A percentile compares a stretch with the other conserved stretches of the same genome.
Evolutionary conservation across 768 basidiomycete species (phyloP).

Genomic region (Sarcodon sp.): DNA sequence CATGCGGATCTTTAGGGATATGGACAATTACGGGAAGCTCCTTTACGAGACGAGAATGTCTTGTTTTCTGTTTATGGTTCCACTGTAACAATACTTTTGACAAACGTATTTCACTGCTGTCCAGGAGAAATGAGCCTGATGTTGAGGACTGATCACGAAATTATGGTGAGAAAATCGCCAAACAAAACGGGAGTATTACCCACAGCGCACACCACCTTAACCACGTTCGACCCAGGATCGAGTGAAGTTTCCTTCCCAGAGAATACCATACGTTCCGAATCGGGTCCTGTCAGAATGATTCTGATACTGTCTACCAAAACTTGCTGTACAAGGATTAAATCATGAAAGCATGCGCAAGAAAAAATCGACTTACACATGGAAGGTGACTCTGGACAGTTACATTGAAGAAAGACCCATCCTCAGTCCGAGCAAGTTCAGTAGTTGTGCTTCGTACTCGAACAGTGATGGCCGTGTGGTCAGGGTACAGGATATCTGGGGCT

Average conservation of each 20-base stretch:
- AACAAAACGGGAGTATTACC: constrained; percentile 28
- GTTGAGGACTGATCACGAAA: constrained; percentile 41
- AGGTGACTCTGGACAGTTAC: constrained; percentile 52
- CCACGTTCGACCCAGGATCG: constrained; percentile 39
- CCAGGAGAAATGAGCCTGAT: constrained; percentile 55
- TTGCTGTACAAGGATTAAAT: constrained; percentile 23
- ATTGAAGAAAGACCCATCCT: constrained; percentile 55
- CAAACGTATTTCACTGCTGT: constrained; percentile 54
- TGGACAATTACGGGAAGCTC: constrained; percentile 33
- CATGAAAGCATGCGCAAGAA: background rate
- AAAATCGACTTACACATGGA: constrained; percentile 52
- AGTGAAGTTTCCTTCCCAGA: constrained; percentile 27
- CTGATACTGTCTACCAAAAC: constrained; percentile 50
- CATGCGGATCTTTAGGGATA: constrained; percentile 48
- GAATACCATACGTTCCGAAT: constrained; percentile 51
- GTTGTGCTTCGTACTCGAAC: constrained; percentile 28
- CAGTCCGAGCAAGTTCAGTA: constrained; percentile 39
- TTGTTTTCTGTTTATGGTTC: constrained; percentile 24
- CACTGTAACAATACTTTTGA: constrained; percentile 58
- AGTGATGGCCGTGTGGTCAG: constrained; percentile 58
- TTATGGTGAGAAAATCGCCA: background rate
- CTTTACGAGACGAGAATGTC: constrained; percentile 11
- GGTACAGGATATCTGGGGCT: constrained; percentile 47
- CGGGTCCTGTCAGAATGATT: constrained; percentile 47
- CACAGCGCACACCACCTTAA: constrained; percentile 51